Evolutionary conservation across 2,329 filamentous ascomycete genomes (phyloP).

Genomic region (Ambrosiella beaveri): DNA sequence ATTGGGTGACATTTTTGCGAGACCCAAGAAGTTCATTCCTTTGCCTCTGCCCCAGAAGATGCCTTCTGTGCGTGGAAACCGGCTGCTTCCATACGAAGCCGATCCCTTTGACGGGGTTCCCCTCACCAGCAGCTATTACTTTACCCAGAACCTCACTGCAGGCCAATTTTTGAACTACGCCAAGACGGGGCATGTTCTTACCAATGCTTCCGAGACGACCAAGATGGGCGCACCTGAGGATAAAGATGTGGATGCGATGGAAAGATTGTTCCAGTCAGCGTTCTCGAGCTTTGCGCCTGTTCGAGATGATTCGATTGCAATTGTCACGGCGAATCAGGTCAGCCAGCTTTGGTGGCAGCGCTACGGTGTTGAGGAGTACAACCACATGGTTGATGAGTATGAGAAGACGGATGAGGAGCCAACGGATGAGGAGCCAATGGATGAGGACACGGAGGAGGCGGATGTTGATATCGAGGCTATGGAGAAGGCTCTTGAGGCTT

Average conservation of each 20-base stretch:
- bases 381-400: constrained; percentile 42
- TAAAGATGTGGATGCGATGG: constrained; percentile 43
- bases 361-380: constrained; percentile 46
- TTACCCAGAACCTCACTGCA: constrained; percentile 44
- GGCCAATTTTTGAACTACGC: constrained; percentile 57
- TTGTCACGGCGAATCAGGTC: constrained; percentile 50
- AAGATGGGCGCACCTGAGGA: constrained; percentile 50
- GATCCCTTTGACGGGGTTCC: constrained; percentile 37
- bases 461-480: constrained; percentile 36
- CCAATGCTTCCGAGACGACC: constrained; percentile 35
- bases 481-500: constrained; percentile 37
- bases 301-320: constrained; percentile 53
- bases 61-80: constrained; percentile 45
- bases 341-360: constrained; percentile 64
- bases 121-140: constrained; percentile 42
- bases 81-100: constrained; percentile 36
- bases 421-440: constrained; percentile 23
- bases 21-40: constrained; percentile 30
- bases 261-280: constrained; percentile 56
- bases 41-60: constrained; percentile 44
- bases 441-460: constrained; percentile 20
- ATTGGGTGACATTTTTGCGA: constrained; percentile 45
- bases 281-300: constrained; percentile 68
- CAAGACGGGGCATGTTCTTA: constrained; percentile 23
- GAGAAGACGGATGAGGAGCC: constrained; percentile 18